These are phyloP conservation scores for Cucurbita argyrosperma DNA, from an alignment of 306 rosid genomes.

Conservation along the genomic window DNA sequence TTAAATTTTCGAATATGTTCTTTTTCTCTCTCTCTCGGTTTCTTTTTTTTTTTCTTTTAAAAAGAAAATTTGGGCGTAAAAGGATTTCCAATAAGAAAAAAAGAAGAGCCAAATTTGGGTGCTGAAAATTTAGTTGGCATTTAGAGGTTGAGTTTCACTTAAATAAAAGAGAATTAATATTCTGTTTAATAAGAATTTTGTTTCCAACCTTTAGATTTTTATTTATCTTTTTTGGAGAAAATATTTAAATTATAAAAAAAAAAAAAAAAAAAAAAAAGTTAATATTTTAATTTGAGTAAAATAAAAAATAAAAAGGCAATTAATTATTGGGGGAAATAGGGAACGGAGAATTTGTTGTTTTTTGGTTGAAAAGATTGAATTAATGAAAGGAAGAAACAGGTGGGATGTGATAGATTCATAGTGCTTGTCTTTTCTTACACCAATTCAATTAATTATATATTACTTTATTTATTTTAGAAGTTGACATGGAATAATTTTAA, in stretches of 20 bases:
- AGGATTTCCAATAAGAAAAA: background rate
- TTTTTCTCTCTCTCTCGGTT: too few species aligned
- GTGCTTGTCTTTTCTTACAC: background rate
- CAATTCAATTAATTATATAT: background rate
- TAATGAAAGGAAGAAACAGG: background rate
- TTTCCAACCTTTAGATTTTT: background rate
- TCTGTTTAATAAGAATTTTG: background rate
- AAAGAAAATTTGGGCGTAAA: background rate
- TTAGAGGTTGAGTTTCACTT: background rate
- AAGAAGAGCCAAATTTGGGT: background rate
- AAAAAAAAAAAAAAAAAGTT: too few species aligned
- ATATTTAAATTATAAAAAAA: too few species aligned
- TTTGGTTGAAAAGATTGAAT: background rate
- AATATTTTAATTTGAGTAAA: too few species aligned
- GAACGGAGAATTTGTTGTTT: background rate
- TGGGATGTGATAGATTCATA: constrained; percentile 4
- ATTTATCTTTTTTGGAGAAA: too few species aligned
- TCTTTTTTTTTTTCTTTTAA: background rate
- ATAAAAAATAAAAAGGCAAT: background rate
- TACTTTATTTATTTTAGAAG: background rate
- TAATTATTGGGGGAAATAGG: background rate
- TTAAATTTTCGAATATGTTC: background rate
- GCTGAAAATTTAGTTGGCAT: background rate
- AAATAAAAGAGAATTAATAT: background rate
- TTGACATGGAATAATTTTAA: background rate